A percentile compares a stretch with the other conserved stretches of the same genome.
These are phyloP conservation scores for Fusarium domesticum DNA, from an alignment of 2,329 filamentous ascomycete species.

Conservation along the genomic window DNA sequence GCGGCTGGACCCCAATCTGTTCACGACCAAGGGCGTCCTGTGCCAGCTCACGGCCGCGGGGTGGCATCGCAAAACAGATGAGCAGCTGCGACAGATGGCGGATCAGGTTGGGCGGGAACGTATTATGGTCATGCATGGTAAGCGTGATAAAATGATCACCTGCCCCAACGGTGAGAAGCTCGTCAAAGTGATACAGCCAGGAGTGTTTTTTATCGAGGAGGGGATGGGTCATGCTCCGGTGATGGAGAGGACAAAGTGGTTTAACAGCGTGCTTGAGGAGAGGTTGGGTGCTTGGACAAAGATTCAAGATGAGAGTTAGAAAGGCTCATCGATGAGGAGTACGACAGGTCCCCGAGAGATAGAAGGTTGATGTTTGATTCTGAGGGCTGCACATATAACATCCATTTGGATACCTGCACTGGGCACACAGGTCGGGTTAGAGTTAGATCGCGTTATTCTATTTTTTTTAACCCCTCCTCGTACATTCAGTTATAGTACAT, in stretches of 20 bases:
- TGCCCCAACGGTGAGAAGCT: slow-evolving; percentile 67
- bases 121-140: slow-evolving; percentile 77
- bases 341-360: background rate
- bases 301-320: slow-evolving; percentile 32
- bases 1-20: slow-evolving; percentile 56
- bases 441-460: background rate
- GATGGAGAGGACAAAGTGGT: slow-evolving; percentile 67
- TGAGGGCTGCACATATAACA: background rate
- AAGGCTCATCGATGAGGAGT: background rate
- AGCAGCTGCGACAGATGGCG: slow-evolving; percentile 48
- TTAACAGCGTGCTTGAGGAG: slow-evolving; percentile 61
- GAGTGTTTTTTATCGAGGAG: slow-evolving; percentile 60
- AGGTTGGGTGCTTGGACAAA: slow-evolving; percentile 51
- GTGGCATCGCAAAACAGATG: slow-evolving; percentile 74
- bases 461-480: background rate
- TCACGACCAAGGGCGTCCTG: slow-evolving; percentile 66
- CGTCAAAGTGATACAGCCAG: slow-evolving; percentile 62
- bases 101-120: slow-evolving; percentile 68
- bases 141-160: slow-evolving; percentile 73
- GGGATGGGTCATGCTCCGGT: slow-evolving; percentile 73
- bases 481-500: background rate
- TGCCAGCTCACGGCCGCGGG: slow-evolving; percentile 75
- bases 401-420: background rate
- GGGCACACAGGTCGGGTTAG: background rate
- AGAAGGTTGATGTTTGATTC: background rate